phyloP scores from a whole-genome alignment of 352 stramenopile genomes.

The Thraustochytrium aureum region DNA sequence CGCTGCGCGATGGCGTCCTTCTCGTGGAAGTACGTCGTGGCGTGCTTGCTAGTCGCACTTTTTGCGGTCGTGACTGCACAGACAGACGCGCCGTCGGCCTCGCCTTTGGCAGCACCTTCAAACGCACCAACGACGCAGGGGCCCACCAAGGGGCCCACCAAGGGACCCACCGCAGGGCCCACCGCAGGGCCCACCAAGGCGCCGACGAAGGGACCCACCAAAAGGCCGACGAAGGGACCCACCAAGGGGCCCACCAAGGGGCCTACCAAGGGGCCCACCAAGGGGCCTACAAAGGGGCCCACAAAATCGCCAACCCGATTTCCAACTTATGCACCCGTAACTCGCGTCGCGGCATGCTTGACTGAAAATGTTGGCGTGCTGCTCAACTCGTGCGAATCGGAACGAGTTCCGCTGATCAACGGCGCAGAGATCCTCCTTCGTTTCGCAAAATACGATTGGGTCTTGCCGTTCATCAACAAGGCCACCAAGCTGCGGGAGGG shows the following conservation, averaged over 20 bases:
- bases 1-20: too few species aligned
- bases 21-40: too few species aligned
- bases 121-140: background rate
- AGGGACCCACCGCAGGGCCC: too few species aligned
- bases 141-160: background rate
- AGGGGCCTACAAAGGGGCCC: too few species aligned
- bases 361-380: slow-evolving; percentile 7
- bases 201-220: background rate
- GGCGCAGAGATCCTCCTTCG: background rate
- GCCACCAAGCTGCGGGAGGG: background rate
- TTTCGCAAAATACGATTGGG: background rate
- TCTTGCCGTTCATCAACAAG: slow-evolving; percentile 6
- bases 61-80: background rate
- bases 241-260: too few species aligned
- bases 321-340: background rate
- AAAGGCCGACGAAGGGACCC: too few species aligned
- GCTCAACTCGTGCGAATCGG: background rate
- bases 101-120: background rate
- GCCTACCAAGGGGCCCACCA: too few species aligned
- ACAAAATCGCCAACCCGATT: background rate
- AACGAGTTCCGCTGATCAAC: background rate
- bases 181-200: background rate
- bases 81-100: background rate
- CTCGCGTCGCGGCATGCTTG: background rate
- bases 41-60: too few species aligned